phyloP scores from a whole-genome alignment of 345 rosid genomes.

The Bruguiera gymnorhiza region DNA sequence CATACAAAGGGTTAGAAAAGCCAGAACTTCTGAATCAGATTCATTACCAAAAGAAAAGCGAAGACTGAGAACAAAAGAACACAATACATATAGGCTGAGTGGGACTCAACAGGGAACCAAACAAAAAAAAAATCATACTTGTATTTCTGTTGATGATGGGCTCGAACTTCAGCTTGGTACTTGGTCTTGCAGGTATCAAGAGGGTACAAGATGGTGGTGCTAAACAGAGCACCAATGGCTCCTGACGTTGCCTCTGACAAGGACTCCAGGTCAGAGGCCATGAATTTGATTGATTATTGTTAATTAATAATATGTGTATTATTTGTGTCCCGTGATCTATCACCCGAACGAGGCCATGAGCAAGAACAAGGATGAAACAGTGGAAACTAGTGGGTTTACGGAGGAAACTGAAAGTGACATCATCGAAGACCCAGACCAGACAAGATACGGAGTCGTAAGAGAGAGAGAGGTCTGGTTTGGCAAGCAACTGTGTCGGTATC shows the following conservation, averaged over 20 bases:
- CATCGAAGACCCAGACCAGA: background rate
- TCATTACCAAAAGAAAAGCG: too few species aligned
- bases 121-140: conserved; percentile 1
- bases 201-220: conserved; percentile 30
- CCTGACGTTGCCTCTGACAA: conserved; percentile 29
- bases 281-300: background rate
- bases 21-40: too few species aligned
- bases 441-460: background rate
- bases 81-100: too few species aligned
- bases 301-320: background rate
- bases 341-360: background rate
- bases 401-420: conserved; percentile 11
- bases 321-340: too few species aligned
- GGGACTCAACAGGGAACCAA: too few species aligned
- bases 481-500: background rate
- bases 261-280: conserved; percentile 27
- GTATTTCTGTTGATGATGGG: conserved; percentile 26
- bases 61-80: too few species aligned
- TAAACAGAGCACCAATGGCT: conserved; percentile 26
- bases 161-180: conserved; percentile 27
- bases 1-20: too few species aligned
- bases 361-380: background rate
- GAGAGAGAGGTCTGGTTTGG: background rate
- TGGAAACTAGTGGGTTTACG: background rate
- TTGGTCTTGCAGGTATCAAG: conserved; percentile 34